These are phyloP conservation scores for Alternaria panax DNA, from an alignment of 2,329 filamentous ascomycete genomes.

Conservation along the genomic window DNA sequence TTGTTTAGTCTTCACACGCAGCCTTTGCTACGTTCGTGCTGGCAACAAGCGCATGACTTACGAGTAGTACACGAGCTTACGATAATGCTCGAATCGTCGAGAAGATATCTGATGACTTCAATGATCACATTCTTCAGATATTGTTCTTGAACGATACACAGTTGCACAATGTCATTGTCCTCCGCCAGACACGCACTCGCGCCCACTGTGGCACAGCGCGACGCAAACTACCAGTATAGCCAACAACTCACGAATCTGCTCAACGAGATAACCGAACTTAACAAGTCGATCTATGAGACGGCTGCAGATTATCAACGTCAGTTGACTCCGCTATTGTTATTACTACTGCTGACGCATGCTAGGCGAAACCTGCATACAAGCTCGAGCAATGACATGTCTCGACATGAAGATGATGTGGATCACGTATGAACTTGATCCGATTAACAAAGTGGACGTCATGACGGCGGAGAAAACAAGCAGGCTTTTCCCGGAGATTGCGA, in stretches of 20 bases:
- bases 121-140: neutral
- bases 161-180: neutral
- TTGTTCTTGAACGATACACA: neutral
- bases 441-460: neutral
- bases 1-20: neutral
- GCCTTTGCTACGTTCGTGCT: neutral
- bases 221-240: neutral
- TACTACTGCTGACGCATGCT: neutral
- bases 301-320: neutral
- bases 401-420: neutral
- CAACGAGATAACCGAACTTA: neutral
- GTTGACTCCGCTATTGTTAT: neutral
- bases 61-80: neutral
- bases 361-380: neutral
- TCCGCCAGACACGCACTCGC: neutral
- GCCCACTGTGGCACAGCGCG: neutral
- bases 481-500: neutral
- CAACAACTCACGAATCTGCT: neutral
- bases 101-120: neutral
- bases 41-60: neutral
- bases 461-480: neutral
- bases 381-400: neutral
- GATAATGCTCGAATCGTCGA: too few species aligned
- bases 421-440: neutral
- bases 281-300: neutral